Conservation (phyloP, 2,329 filamentous ascomycete species). For the Pseudocercospora pini-densiflorae region DNA sequence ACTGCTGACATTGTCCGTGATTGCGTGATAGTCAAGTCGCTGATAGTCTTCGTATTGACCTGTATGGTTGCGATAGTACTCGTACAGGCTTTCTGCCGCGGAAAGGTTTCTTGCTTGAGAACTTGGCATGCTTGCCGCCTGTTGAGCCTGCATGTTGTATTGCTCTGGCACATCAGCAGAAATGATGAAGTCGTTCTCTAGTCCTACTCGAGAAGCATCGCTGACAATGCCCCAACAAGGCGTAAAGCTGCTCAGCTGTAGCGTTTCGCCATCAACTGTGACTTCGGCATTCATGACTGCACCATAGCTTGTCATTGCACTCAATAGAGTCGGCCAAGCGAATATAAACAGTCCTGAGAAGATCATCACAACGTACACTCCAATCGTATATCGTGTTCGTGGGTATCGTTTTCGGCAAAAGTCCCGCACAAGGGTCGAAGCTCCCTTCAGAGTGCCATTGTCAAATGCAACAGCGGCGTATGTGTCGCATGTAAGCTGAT, state of each 20-base stretch:
- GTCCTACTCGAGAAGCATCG: background rate
- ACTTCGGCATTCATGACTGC: background rate
- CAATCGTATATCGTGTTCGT: background rate
- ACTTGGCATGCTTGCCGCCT: background rate
- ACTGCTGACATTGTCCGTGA: background rate
- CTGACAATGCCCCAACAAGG: background rate
- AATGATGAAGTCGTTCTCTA: constrained; percentile 1
- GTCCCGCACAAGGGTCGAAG: background rate
- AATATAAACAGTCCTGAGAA: background rate
- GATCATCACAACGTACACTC: background rate
- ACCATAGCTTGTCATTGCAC: constrained; percentile 9
- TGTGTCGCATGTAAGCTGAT: constrained; percentile 4
- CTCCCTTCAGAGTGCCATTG: background rate
- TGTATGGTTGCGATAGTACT: background rate
- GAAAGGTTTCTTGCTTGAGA: background rate
- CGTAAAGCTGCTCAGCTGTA: background rate
- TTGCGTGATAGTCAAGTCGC: background rate
- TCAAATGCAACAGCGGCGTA: constrained; percentile 9
- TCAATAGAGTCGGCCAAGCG: constrained; percentile 2
- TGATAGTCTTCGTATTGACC: constrained; percentile 1
- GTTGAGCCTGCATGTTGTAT: background rate
- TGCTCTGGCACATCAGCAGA: background rate
- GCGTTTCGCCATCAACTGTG: background rate
- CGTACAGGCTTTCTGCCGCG: background rate
- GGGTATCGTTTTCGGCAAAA: constrained; percentile 1